phyloP scores from a whole-genome alignment of 2,329 filamentous ascomycete species.

The Xylariaceae sp. region DNA sequence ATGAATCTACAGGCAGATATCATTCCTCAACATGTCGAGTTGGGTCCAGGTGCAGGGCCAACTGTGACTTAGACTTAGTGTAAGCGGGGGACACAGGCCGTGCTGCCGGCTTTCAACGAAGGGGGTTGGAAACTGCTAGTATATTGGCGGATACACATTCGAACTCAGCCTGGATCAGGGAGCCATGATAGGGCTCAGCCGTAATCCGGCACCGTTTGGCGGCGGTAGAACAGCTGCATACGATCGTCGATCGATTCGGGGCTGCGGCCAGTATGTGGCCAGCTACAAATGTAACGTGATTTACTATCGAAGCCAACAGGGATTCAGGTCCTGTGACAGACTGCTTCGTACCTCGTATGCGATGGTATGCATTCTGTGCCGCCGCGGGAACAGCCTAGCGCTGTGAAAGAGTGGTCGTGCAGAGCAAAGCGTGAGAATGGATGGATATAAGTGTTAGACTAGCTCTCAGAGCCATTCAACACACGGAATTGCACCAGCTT shows the following conservation, averaged over 20 bases:
- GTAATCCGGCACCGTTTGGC: background rate
- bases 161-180: background rate
- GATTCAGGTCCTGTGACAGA: background rate
- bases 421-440: background rate
- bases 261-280: background rate
- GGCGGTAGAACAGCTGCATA: background rate
- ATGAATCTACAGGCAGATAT: background rate
- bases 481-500: background rate
- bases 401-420: background rate
- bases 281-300: background rate
- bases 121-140: background rate
- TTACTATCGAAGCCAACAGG: background rate
- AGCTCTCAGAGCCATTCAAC: background rate
- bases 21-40: background rate
- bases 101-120: background rate
- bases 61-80: background rate
- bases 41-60: background rate
- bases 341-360: background rate
- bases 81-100: background rate
- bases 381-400: background rate
- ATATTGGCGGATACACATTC: background rate
- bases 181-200: background rate
- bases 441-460: background rate
- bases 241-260: conserved; percentile 1
- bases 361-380: background rate